Evolutionary conservation across 2,329 filamentous ascomycete species (phyloP), one percentile per base, ranked within the genome.

Genomic region (Diaporthe citriasiana): DNA sequence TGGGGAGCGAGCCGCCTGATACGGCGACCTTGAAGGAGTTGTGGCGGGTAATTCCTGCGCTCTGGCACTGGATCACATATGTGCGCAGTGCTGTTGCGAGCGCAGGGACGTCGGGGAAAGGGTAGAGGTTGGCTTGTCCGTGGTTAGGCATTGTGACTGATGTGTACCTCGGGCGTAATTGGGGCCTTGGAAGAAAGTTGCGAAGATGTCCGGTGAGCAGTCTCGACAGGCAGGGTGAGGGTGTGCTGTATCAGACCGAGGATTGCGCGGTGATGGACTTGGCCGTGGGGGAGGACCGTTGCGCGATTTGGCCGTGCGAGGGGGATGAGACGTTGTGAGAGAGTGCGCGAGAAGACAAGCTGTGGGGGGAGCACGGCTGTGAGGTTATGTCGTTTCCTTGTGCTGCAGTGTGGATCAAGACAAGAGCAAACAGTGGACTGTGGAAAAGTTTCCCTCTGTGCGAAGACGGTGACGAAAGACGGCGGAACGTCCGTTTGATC

Each of bases 1-100:
- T 93, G 73, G 97, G 97, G 59, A 99, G 91, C 22, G 95, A 98
- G 79, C 97, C 97, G 78, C 97, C 97, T 0, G 96, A 98, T 70
- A 98, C 93, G 77, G 92, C 97, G 75, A 99, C 88, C 84, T 97
- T 96, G 89, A 99, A 98, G 82, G 89, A 89, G 76, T 90, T 89
- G 84, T 98, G 97, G 76, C 95, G 94, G 78, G 88, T 86, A 76
- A 98, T 85, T 74, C 95, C 95, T 75, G 92, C 89, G 80, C 92
- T 93, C 85, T 99, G 96, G 80, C 90, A 92, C 79, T 93, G 90
- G 79, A 98, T 89, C 79, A 98, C 87, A 84, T 97, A 98, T 79
- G 90, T 86, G 81, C 95, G 93, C 79, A 99, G 90, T 77, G 93
- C 92, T 47, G 89, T 86, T 27, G 95, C 94, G 78, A 99, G 92